phyloP scores from a whole-genome alignment of 108 stramenopile genomes.

The Skeletonema marinoi region DNA sequence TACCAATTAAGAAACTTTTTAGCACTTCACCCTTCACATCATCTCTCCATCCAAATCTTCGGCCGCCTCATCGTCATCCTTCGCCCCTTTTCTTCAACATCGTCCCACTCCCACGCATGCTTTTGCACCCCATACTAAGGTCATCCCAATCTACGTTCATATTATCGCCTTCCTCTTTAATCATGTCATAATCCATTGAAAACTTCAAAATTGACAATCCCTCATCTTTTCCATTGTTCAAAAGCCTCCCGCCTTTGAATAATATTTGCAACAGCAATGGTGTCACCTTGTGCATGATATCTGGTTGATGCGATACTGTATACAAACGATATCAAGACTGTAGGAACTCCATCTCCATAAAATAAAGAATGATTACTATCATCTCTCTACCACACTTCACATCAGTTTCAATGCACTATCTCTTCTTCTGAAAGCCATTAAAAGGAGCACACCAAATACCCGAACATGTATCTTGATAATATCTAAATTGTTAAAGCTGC shows the following conservation, averaged over 20 bases:
- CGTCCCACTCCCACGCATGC: too few species aligned
- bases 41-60: too few species aligned
- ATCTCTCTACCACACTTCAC: too few species aligned
- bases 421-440: conserved; percentile 82
- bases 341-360: too few species aligned
- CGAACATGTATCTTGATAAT: conserved; percentile 64
- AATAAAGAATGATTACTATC: too few species aligned
- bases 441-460: conserved; percentile 88
- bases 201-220: neutral
- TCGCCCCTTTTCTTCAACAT: too few species aligned
- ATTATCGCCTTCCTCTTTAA: neutral
- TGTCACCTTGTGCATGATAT: neutral
- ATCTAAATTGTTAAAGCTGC: neutral
- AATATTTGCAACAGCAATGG: neutral
- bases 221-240: neutral
- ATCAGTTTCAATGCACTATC: neutral
- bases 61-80: too few species aligned
- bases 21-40: too few species aligned
- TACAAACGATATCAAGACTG: too few species aligned
- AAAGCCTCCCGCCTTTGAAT: conserved; percentile 1
- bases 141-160: neutral
- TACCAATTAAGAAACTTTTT: too few species aligned
- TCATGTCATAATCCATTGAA: neutral
- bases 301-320: too few species aligned
- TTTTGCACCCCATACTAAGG: too few species aligned